Evolutionary conservation across 1,284 basidiomycete genomes (phyloP).

Genomic region (Earliella scabrosa): DNA sequence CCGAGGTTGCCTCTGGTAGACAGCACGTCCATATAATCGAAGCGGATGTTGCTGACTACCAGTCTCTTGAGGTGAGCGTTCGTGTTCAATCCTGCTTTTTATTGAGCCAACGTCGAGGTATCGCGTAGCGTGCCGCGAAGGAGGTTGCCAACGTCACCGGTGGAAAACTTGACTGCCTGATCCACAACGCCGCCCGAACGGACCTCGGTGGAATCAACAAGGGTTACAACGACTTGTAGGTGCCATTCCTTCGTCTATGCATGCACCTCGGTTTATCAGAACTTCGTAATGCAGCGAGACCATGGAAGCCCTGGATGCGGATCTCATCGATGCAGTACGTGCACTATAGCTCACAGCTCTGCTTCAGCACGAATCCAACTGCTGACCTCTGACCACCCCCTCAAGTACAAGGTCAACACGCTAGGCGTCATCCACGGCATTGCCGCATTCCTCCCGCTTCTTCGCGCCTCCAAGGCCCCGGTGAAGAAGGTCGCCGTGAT

Average conservation of each 20-base stretch:
- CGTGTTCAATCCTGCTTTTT: background rate
- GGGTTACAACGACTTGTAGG: too few species aligned
- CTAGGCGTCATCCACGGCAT: conserved; percentile 42
- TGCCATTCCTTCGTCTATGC: too few species aligned
- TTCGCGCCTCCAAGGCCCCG: conserved; percentile 33
- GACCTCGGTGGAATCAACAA: too few species aligned
- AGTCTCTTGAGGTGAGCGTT: conserved; percentile 25
- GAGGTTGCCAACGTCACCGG: conserved; percentile 7
- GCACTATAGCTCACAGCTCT: background rate
- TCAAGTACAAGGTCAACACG: conserved; percentile 40
- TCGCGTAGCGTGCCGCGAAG: conserved; percentile 5
- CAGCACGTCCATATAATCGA: conserved; percentile 34
- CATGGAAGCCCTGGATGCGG: conserved; percentile 21
- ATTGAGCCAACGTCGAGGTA: background rate
- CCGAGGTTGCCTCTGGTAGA: conserved; percentile 15
- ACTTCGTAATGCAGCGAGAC: conserved; percentile 3
- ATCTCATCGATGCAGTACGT: conserved; percentile 19
- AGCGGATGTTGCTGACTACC: conserved; percentile 28
- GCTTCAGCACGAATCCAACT: too few species aligned
- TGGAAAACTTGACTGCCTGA: conserved; percentile 10
- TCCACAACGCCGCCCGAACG: conserved; percentile 14
- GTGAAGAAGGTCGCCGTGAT: conserved; percentile 45
- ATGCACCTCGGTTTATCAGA: too few species aligned
- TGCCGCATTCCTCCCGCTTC: conserved; percentile 42
- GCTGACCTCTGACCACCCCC: background rate